Conservation (phyloP, 257 asterid species). For the Primulina tabacum region DNA sequence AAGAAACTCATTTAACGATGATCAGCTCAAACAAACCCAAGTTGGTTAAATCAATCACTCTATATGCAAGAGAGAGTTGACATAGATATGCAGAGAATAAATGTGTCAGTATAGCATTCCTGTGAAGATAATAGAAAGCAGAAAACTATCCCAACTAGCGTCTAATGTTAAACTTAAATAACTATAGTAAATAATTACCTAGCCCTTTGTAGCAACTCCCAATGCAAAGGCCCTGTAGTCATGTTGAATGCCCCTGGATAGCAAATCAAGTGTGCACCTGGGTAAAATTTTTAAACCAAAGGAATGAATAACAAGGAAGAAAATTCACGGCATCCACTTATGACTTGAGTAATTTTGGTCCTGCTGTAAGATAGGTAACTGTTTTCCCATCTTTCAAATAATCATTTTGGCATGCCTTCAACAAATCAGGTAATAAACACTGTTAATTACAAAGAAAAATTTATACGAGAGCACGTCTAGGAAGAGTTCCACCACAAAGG, state of each 20-base stretch:
- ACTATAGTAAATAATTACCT: constrained; percentile 42
- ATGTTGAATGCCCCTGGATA: constrained; percentile 97
- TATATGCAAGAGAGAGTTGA: background rate
- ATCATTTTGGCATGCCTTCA: background rate
- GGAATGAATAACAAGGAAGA: constrained; percentile 7
- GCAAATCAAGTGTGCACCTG: constrained; percentile 92
- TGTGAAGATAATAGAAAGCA: background rate
- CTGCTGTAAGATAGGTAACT: background rate
- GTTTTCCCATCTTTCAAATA: background rate
- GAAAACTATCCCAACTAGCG: background rate
- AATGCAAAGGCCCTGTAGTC: constrained; percentile 94
- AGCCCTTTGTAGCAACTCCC: constrained; percentile 90
- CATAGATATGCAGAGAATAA: background rate
- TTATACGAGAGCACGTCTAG: background rate
- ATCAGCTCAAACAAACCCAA: background rate
- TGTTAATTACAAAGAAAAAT: background rate
- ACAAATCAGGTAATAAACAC: background rate
- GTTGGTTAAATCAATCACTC: background rate
- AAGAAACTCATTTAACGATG: background rate
- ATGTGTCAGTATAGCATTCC: background rate
- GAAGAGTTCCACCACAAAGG: background rate
- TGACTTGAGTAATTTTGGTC: background rate
- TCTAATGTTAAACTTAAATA: background rate
- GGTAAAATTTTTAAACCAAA: constrained; percentile 16
- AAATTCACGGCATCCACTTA: background rate